Base-by-base conservation (phyloP, 2,329 filamentous ascomycete species). In the Aspergillus flavus region DNA sequence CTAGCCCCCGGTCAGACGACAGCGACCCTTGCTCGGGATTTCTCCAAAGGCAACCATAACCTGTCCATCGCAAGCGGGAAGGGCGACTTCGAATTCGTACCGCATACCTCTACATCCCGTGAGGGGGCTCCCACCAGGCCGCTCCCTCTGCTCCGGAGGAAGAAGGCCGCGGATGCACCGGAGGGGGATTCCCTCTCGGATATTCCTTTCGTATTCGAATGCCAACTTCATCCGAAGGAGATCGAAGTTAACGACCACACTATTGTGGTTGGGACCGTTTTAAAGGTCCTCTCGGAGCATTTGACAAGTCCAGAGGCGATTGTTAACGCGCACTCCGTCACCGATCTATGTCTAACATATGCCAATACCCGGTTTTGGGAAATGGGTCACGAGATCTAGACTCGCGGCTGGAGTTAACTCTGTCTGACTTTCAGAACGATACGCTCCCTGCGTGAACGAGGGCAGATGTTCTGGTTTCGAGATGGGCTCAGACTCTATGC, bases 341-440 rank as follows among this genome's bases (percentile, higher is more conserved):
- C 57, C 21, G 66, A 65, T 60, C 61, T 81, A 39, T 80, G 78
- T 65, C 66, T 81, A 66, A 76, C 78, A 5, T 81, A 81, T 70
- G 79, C 77, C 11, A 76, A 81, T 65, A 80, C 78, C 21, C 69
- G 73, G 23, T 81, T 81, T 61, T 80, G 78, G 78, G 75, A 74
- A 60, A 79, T 80, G 73, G 78, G 78, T 0, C 66, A 69, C 52
- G 68, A 75, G 54, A 69, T 78, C 12, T 61, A 57, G 52, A 39
- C n/a, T 55, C 9, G 11, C 30, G 23, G n/a, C 10, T 11, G 28
- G 11, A 30, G 7, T 12, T n/a, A 34, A 14, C 26, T 53, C 34
- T 32, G 3, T 34, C 26, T 34, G 14, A 14, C 11, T 36, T 23
- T 23, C 19, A 23, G 28, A 7, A 12, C 16, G 11, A 53, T 34